Evolutionary conservation across 495 filamentous ascomycete genomes (phyloP), one percentile per base, ranked within the genome.

Genomic region (Sphaerosporella brunnea): DNA sequence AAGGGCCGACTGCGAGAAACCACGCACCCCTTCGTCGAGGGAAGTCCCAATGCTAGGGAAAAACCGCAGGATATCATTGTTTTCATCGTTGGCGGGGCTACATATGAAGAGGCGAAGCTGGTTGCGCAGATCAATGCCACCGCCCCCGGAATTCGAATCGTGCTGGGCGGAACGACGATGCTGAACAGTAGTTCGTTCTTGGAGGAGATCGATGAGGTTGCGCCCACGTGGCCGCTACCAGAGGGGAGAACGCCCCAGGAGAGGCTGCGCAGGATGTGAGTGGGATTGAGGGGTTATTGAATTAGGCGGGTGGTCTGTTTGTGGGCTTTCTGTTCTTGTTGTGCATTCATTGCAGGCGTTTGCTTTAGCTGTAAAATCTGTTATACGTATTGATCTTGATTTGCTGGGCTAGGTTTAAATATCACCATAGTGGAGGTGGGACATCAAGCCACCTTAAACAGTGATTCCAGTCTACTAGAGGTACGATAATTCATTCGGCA

Each of bases 11-110:
- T 97, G 40, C 77, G 75, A 51, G 82, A 88, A 55, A 70, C 82
- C 44, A 77, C 84, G 43, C 93, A 93, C 55, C 90, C 90, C 0
- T 96, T 94, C 62, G 71, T 95, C 0, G 90, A 96, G 48, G 84
- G 84, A 15, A 79, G 80, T 13, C 79, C 77, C 9, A 72, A 79
- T 9, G 93, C 84, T 7, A 71, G 78, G 32, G 90, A 96, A 55
- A 97, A 95, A 59, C 90, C 90, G 18, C 90, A 97, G 62, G 92
- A 97, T 62, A 80, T 96, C 36, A 72, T 97, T 30, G 73, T 96
- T 13, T 96, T 97, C 59, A 82, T 96, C 59, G 70, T 94, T 41
- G 90, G 92, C 18, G 90, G 90, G 4, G 76, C 77, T 2, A 97
- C 90, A 1, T 96, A 93, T 58, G 90, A 96, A 63, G 90, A 97